Percentiles rank a stretch among this genome's conserved stretches.
These are phyloP conservation scores for Macrocybe gigantea DNA, from an alignment of 768 basidiomycete genomes.

Conservation along the genomic window DNA sequence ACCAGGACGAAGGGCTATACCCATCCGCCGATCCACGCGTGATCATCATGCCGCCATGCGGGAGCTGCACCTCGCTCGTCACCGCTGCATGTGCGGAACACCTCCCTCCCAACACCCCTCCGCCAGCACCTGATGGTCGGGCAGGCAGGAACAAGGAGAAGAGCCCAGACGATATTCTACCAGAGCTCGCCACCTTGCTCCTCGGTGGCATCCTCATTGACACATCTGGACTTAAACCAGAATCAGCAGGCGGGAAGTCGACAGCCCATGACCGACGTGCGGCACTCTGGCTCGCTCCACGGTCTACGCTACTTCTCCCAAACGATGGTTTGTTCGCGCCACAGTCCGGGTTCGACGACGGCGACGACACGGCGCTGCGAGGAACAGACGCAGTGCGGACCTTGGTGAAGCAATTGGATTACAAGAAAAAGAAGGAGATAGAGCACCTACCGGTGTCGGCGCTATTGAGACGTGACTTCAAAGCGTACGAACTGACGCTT, in stretches of 20 bases:
- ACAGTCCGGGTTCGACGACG: too few relatives aligned
- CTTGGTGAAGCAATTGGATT: background rate
- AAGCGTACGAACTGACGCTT: slow-evolving; percentile 64
- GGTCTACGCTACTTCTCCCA: slow-evolving; percentile 35
- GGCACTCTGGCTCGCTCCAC: slow-evolving; percentile 56
- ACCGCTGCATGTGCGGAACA: slow-evolving; percentile 15
- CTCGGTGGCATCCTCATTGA: slow-evolving; percentile 82
- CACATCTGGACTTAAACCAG: slow-evolving; percentile 64
- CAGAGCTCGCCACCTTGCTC: slow-evolving; percentile 72
- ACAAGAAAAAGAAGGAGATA: background rate
- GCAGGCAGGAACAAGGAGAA: too few relatives aligned
- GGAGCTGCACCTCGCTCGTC: slow-evolving; percentile 64
- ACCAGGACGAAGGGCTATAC: slow-evolving; percentile 77
- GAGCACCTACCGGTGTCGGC: slow-evolving; percentile 28
- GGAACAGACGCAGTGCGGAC: background rate
- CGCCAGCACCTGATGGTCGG: background rate
- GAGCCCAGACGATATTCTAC: slow-evolving; percentile 35
- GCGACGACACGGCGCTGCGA: too few relatives aligned
- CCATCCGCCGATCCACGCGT: slow-evolving; percentile 58
- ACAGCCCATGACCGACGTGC: slow-evolving; percentile 57
- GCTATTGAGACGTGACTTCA: slow-evolving; percentile 94
- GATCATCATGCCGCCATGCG: slow-evolving; percentile 47
- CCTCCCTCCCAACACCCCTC: slow-evolving; percentile 23
- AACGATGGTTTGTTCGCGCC: too few relatives aligned
- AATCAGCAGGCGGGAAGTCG: slow-evolving; percentile 64